Conservation (phyloP, 352 stramenopile species). For the Salisapilia sapeloensis region DNA sequence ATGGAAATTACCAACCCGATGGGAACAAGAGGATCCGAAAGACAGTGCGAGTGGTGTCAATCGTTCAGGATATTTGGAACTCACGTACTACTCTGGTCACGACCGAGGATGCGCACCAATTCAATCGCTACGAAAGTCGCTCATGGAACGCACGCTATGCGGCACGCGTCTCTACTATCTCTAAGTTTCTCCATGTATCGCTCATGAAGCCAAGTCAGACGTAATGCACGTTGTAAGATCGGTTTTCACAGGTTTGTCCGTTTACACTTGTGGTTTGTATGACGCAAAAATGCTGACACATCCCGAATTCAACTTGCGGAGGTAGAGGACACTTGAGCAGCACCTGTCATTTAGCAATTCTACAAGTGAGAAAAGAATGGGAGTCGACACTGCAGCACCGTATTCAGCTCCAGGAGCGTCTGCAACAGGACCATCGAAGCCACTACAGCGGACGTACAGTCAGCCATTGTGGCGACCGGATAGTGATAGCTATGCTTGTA, state of each 20-base stretch:
- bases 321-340: too few relatives aligned
- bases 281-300: too few relatives aligned
- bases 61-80: slow-evolving; percentile 33
- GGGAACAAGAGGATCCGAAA: slow-evolving; percentile 63
- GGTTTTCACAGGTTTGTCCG: not conserved
- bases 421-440: too few relatives aligned
- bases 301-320: too few relatives aligned
- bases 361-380: slow-evolving; percentile 1
- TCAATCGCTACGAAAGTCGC: slow-evolving; percentile 27
- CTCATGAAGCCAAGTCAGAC: not conserved
- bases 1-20: slow-evolving; percentile 63
- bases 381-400: too few relatives aligned
- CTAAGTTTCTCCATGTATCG: slow-evolving; percentile 4
- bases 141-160: slow-evolving; percentile 38
- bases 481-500: slow-evolving; percentile 41
- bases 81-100: slow-evolving; percentile 59
- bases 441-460: too few relatives aligned
- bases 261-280: not conserved
- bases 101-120: slow-evolving; percentile 46
- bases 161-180: slow-evolving; percentile 55
- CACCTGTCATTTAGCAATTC: not conserved
- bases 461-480: slow-evolving; percentile 55
- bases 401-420: too few relatives aligned
- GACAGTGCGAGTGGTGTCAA: slow-evolving; percentile 37
- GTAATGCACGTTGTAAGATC: not conserved